phyloP scores from a whole-genome alignment of 73 alveolate genomes.

The Tetrahymena borealis region DNA sequence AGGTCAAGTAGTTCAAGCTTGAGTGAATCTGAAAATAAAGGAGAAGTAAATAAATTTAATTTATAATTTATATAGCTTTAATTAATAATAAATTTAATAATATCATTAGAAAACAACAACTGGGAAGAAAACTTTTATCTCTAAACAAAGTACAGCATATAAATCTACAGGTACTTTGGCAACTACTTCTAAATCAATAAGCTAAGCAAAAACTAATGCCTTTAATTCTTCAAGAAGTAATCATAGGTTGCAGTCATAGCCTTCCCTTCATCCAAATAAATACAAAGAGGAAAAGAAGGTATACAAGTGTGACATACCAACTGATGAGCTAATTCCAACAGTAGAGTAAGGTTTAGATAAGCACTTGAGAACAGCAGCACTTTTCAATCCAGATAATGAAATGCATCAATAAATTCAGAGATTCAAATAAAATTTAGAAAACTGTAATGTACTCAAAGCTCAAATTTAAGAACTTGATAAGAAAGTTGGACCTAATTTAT shows the following conservation, averaged over 20 bases:
- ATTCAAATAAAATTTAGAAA: not conserved
- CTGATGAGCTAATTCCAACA: not conserved
- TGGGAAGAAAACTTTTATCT: not conserved
- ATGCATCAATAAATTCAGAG: not conserved
- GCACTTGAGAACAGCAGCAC: not conserved
- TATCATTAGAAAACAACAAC: not conserved
- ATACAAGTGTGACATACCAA: not conserved
- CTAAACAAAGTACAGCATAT: not conserved
- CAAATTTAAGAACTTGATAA: not conserved
- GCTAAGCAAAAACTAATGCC: not conserved
- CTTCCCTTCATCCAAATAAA: not conserved
- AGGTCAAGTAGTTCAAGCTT: not conserved
- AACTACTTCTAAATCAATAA: not conserved
- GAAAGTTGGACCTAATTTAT: not conserved
- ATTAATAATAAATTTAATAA: not conserved
- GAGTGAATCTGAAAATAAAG: not conserved
- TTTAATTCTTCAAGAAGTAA: not conserved
- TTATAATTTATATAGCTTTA: not conserved
- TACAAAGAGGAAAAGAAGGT: not conserved
- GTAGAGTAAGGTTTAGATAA: not conserved
- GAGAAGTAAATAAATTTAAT: not conserved
- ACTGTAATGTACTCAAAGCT: not conserved
- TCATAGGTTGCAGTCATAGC: not conserved
- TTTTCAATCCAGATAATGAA: not conserved
- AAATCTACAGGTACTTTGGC: not conserved